Evolutionary conservation across 257 asterid species (phyloP).

Genomic region (Solanum corneliomulleri): DNA sequence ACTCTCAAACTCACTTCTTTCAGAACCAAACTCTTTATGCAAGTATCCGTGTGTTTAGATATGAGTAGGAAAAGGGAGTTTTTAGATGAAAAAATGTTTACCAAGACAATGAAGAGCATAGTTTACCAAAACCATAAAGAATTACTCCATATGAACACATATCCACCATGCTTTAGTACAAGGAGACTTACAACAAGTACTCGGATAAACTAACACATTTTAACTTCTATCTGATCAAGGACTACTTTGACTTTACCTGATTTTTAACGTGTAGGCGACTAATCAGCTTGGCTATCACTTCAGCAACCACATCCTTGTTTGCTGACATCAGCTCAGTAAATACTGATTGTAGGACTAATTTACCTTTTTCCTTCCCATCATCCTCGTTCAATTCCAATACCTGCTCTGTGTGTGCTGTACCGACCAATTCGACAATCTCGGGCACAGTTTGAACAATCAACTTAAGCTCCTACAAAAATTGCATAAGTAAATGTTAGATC

Average conservation of each 20-base stretch:
- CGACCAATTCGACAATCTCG: constrained; percentile 79
- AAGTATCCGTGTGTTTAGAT: background rate
- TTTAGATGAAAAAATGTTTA: background rate
- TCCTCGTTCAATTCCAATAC: constrained; percentile 24
- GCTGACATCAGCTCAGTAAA: constrained; percentile 75
- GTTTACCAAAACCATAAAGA: background rate
- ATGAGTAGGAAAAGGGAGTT: background rate
- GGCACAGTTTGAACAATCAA: constrained; percentile 60
- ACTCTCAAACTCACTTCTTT: background rate
- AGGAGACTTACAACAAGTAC: background rate
- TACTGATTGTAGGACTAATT: constrained; percentile 45
- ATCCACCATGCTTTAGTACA: background rate
- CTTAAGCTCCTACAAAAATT: constrained; percentile 58
- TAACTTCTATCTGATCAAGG: background rate
- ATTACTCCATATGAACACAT: background rate
- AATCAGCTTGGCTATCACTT: constrained; percentile 44
- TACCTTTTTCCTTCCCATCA: constrained; percentile 41
- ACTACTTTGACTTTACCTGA: constrained; percentile 29
- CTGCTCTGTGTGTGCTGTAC: constrained; percentile 32
- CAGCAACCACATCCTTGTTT: constrained; percentile 33
- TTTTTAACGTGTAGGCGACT: constrained; percentile 43
- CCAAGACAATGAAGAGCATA: background rate
- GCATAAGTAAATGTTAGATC: background rate
- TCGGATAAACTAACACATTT: background rate
- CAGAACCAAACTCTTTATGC: background rate